These are phyloP conservation scores for Cercospora sojina DNA, from an alignment of 2,329 filamentous ascomycete species.

Conservation along the genomic window DNA sequence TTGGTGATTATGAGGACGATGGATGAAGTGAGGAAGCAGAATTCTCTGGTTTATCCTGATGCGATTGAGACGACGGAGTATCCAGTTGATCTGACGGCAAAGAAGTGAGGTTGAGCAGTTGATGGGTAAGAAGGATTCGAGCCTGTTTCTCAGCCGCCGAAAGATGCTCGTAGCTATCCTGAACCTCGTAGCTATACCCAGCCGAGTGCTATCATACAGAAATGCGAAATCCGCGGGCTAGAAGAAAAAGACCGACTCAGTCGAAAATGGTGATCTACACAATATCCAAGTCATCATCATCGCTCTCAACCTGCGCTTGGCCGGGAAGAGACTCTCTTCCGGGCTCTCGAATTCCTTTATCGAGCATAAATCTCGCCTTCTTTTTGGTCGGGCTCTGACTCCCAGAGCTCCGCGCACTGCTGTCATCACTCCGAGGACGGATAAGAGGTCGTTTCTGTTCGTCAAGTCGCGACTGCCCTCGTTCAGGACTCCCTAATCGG, in stretches of 20 bases:
- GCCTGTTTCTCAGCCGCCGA: neutral
- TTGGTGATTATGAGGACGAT: conserved; percentile 80
- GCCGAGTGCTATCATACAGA: conserved; percentile 5
- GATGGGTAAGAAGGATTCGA: neutral
- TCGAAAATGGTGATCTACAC: conserved; percentile 35
- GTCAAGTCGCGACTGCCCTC: conserved; percentile 34
- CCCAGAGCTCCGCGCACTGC: conserved; percentile 26
- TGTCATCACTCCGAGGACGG: conserved; percentile 27
- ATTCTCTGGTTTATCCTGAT: conserved; percentile 62
- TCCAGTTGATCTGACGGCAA: conserved; percentile 44
- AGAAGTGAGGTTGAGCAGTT: neutral
- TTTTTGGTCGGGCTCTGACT: conserved; percentile 47
- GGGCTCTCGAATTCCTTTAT: conserved; percentile 50
- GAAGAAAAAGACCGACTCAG: neutral
- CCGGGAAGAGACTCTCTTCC: conserved; percentile 47
- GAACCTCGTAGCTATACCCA: neutral
- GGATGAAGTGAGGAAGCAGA: conserved; percentile 66
- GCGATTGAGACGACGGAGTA: conserved; percentile 63
- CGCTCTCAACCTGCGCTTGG: conserved; percentile 39
- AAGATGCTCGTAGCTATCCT: neutral
- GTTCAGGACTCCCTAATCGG: conserved; percentile 33
- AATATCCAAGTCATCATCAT: conserved; percentile 51
- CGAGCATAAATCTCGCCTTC: conserved; percentile 49
- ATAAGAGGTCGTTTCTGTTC: conserved; percentile 16
- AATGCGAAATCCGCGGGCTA: neutral